These are phyloP conservation scores for Colletotrichum orchidophilum DNA, from an alignment of 2,329 filamentous ascomycete species.

Conservation along the genomic window DNA sequence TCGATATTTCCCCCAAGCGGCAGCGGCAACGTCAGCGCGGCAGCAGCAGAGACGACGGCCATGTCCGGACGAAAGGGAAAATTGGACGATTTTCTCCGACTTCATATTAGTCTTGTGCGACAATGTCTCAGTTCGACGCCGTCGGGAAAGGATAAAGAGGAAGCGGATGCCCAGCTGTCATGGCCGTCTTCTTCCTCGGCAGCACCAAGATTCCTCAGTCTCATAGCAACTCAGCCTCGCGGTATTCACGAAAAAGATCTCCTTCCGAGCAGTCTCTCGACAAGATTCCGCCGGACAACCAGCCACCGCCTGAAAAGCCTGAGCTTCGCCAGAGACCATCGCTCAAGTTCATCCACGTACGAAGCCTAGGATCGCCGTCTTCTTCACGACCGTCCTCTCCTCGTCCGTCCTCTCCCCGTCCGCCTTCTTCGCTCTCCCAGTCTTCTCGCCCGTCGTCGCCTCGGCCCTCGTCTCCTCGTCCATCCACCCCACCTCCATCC, in stretches of 20 bases:
- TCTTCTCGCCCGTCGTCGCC: background rate
- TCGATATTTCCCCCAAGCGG: background rate
- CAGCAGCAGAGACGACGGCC: background rate
- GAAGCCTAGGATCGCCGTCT: conserved; percentile 51
- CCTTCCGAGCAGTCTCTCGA: background rate
- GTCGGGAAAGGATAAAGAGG: conserved; percentile 14
- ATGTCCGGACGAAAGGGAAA: background rate
- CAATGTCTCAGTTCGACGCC: background rate
- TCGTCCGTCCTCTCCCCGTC: background rate
- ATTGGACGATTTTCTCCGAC: background rate
- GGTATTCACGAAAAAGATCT: background rate
- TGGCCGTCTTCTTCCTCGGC: background rate
- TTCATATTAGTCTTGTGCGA: background rate
- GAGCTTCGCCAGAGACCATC: conserved; percentile 54
- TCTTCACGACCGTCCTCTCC: background rate
- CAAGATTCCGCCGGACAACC: background rate
- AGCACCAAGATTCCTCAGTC: background rate
- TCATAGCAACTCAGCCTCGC: background rate
- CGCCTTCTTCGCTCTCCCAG: background rate
- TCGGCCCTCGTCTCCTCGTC: background rate
- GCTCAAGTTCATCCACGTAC: conserved; percentile 58
- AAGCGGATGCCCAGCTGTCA: background rate
- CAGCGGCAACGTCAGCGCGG: background rate
- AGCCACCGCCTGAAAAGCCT: background rate
- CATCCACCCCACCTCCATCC: background rate